phyloP scores from a whole-genome alignment of 495 filamentous ascomycete genomes.

The Letharia lupina region DNA sequence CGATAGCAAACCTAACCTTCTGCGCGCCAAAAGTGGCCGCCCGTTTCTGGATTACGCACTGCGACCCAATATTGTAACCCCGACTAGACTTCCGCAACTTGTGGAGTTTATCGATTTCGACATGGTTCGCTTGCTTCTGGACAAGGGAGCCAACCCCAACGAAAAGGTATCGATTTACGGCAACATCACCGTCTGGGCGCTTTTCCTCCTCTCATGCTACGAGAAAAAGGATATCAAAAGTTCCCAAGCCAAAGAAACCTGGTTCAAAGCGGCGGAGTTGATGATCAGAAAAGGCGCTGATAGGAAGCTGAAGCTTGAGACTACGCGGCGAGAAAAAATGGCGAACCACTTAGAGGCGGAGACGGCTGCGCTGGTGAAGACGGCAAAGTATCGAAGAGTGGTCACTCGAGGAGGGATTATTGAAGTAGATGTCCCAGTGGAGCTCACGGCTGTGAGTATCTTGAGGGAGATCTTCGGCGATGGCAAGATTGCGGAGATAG shows the following conservation, averaged over 20 bases:
- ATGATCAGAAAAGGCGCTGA: conserved; percentile 9
- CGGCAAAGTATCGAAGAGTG: conserved; percentile 5
- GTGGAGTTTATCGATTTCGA: conserved; percentile 12
- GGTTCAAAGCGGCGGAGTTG: conserved; percentile 8
- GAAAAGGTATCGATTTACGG: conserved; percentile 5
- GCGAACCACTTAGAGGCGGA: not conserved
- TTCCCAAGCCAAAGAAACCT: not conserved
- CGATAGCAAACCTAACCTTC: not conserved
- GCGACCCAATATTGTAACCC: conserved; percentile 6
- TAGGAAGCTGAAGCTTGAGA: conserved; percentile 4
- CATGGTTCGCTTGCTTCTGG: conserved; percentile 18
- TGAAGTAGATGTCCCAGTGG: conserved; percentile 4
- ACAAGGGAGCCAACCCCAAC: conserved; percentile 16
- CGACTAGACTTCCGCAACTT: conserved; percentile 3
- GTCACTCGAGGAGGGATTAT: not conserved
- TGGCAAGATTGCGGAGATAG: not conserved
- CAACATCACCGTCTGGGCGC: conserved; percentile 12
- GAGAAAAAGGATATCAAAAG: conserved; percentile 4
- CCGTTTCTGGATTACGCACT: conserved; percentile 6
- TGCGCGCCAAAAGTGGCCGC: conserved; percentile 1
- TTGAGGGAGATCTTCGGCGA: conserved; percentile 1
- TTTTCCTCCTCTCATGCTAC: conserved; percentile 13
- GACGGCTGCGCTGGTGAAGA: not conserved
- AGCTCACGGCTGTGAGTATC: conserved; percentile 1
- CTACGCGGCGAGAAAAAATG: not conserved